Evolutionary conservation across 371 early-diverging fungal species (phyloP), one percentile per base, ranked within the genome.

Genomic region (Actinomortierella ambigua): DNA sequence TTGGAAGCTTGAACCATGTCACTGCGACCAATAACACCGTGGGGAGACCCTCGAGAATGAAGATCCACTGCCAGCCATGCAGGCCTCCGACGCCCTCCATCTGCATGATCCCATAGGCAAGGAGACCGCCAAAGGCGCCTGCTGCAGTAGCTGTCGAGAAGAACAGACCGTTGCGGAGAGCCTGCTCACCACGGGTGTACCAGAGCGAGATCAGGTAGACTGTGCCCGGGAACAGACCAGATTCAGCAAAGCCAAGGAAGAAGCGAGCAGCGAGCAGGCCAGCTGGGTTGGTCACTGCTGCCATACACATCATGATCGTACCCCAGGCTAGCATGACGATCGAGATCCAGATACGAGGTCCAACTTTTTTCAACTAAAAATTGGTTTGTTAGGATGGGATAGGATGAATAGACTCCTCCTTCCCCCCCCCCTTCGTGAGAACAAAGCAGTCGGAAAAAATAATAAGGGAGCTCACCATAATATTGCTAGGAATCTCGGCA

Each of bases 181-280:
- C 57, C 17, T 47, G 46, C 23, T 57, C 57, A 4, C 26, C 2
- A 3, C 29, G 29, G 3, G 51, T 51, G 29, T 51, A 51, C n/a
- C 24, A 51, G 13, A 28, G 22, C 6, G 52, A 51, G 13, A 86
- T 56, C 53, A 82, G 82, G 63, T 78, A 86, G 49, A 84, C 78
- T 17, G 76, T 69, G 41, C 85, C 85, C 27, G 87, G 86, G 59
- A 86, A 80, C 14, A 86, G 53, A 29, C 62, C 69, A 18, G 76
- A 57, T 67, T 92, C 93, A 27, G 85, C 80, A 27, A 88, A 61
- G 40, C 93, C 93, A 43, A 90, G 68, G 59, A 91, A 88, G 69
- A 90, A 90, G 6, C 92, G 83, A 23, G 81, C 60, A 1, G 81
- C 81, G 43, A 85, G 65, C 42, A 89, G 69, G 20, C 86, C 85